Percentiles rank a stretch among this genome's conserved stretches.
Conservation (phyloP, 768 basidiomycete genomes). For the Tulasnella sp. region DNA sequence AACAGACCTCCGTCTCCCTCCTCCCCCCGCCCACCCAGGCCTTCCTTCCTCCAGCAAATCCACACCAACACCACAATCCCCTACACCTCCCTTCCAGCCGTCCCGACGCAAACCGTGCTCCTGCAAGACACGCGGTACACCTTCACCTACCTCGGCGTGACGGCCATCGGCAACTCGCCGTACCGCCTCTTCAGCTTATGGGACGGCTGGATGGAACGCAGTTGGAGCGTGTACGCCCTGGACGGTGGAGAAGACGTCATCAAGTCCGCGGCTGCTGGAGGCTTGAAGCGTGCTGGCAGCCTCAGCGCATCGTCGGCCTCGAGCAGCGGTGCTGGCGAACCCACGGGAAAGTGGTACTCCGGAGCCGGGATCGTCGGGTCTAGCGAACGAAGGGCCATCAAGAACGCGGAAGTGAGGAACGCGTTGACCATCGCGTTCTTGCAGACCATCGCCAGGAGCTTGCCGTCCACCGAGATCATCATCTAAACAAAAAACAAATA, state of each 20-base stretch:
- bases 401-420: neutral
- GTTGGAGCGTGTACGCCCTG: neutral
- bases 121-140: conserved; percentile 1
- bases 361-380: neutral
- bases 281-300: neutral
- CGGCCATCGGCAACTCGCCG: neutral
- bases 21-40: neutral
- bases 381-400: neutral
- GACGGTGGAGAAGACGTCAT: neutral
- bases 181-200: neutral
- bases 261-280: neutral
- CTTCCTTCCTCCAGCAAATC: neutral
- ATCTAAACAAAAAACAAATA: neutral
- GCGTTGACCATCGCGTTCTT: neutral
- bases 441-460: neutral
- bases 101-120: neutral
- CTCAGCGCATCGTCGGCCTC: neutral
- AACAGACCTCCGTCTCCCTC: neutral
- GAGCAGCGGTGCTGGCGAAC: neutral
- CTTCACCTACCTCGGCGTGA: conserved; percentile 1
- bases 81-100: neutral
- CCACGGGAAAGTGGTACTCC: neutral
- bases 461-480: neutral
- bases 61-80: conserved; percentile 1
- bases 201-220: neutral